phyloP scores from a whole-genome alignment of 352 stramenopile species.

The Globisporangium camurandrum region DNA sequence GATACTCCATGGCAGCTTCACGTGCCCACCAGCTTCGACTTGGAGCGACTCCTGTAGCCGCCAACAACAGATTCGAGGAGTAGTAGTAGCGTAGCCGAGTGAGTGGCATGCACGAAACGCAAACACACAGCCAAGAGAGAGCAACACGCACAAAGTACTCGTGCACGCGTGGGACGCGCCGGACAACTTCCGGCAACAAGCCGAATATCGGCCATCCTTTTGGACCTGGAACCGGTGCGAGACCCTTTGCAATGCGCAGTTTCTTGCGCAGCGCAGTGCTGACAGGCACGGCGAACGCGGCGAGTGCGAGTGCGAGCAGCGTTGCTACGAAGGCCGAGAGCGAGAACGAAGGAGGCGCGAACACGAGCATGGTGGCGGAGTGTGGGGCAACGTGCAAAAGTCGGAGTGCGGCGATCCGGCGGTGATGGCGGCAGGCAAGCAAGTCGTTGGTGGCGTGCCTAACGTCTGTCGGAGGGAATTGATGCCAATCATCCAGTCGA shows the following conservation, averaged over 20 bases:
- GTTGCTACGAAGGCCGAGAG: neutral
- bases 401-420: neutral
- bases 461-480: too few species aligned
- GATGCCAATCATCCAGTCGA: too few species aligned
- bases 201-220: conserved; percentile 10
- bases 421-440: too few species aligned
- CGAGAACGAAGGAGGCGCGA: neutral
- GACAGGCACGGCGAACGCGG: neutral
- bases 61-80: neutral
- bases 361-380: neutral
- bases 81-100: neutral
- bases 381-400: too few species aligned
- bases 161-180: conserved; percentile 7
- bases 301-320: conserved; percentile 3
- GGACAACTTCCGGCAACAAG: conserved; percentile 6
- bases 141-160: conserved; percentile 8
- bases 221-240: conserved; percentile 8
- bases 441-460: too few species aligned
- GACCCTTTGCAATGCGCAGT: conserved; percentile 8
- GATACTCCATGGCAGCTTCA: conserved; percentile 64
- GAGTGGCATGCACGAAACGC: neutral
- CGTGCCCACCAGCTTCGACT: conserved; percentile 30
- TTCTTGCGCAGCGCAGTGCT: conserved; percentile 4
- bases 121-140: neutral
- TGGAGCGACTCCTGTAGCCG: conserved; percentile 24